Evolutionary conservation across 306 rosid genomes (phyloP).

Genomic region (Vicia sativa): DNA sequence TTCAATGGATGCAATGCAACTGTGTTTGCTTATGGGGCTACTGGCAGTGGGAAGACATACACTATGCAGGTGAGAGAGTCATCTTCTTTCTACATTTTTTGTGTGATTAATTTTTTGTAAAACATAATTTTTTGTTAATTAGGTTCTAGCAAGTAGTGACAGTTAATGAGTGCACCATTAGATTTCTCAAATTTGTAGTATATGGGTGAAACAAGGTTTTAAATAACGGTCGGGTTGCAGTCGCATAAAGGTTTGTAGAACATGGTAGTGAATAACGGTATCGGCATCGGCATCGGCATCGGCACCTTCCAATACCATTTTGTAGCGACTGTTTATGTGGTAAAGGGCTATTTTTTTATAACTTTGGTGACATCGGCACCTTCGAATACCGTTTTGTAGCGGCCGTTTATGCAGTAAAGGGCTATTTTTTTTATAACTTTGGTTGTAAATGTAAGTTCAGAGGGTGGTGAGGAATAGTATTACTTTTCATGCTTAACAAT

Average conservation of each 20-base stretch:
- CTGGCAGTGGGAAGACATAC: conserved; percentile 93
- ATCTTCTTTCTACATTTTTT: neutral
- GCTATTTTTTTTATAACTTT: neutral
- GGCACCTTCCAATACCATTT: no score
- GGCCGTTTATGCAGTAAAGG: no score
- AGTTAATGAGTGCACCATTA: neutral
- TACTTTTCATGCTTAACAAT: neutral
- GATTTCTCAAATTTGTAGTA: neutral
- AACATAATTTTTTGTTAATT: neutral
- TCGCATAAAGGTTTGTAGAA: no score
- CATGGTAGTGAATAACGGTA: no score
- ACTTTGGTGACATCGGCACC: neutral
- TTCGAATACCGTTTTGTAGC: no score
- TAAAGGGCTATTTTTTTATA: no score
- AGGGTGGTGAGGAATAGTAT: conserved; percentile 20
- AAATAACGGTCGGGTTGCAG: no score
- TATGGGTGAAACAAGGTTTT: no score
- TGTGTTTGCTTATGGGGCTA: conserved; percentile 95
- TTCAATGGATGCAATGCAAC: conserved; percentile 79
- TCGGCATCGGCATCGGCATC: no score
- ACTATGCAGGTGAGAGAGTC: conserved; percentile 80
- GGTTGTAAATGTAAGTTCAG: conserved; percentile 11
- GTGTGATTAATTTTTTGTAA: neutral
- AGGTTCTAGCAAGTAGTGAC: neutral
- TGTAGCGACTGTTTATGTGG: no score